phyloP scores from a whole-genome alignment of 2,329 filamentous ascomycete genomes.

The Ophiosphaerella narmari region DNA sequence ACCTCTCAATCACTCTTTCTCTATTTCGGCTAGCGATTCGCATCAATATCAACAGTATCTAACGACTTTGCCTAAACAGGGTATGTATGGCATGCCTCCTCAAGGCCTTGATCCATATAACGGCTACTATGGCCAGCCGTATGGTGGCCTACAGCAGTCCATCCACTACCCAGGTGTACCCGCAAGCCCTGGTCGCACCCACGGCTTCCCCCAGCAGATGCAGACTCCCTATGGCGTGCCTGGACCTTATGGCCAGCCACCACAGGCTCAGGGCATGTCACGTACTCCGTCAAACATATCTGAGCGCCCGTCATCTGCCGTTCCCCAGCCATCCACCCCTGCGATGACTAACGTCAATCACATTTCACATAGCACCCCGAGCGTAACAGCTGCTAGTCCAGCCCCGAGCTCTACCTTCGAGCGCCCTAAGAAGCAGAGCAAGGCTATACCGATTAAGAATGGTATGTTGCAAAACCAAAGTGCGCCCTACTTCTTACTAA shows the following conservation, averaged over 20 bases:
- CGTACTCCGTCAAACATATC: constrained; percentile 63
- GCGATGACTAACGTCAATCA: constrained; percentile 49
- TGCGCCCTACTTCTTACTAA: not conserved
- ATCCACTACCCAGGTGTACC: constrained; percentile 54
- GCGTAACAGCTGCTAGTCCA: constrained; percentile 62
- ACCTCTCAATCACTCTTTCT: constrained; percentile 60
- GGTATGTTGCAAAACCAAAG: not conserved
- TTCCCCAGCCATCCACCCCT: constrained; percentile 64
- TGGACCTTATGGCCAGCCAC: constrained; percentile 58
- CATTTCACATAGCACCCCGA: constrained; percentile 58
- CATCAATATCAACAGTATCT: constrained; percentile 75
- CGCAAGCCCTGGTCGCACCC: constrained; percentile 51
- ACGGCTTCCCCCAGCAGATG: constrained; percentile 53
- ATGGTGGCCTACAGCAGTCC: constrained; percentile 48
- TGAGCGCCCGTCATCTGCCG: constrained; percentile 65
- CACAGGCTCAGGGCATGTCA: constrained; percentile 66
- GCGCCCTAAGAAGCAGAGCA: constrained; percentile 68
- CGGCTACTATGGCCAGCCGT: constrained; percentile 54
- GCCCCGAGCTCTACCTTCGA: constrained; percentile 67
- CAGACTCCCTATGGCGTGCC: constrained; percentile 55
- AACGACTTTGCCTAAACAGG: constrained; percentile 69
- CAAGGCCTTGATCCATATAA: constrained; percentile 49
- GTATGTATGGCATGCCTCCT: constrained; percentile 61
- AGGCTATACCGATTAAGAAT: constrained; percentile 83
- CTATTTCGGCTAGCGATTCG: constrained; percentile 71